These are phyloP conservation scores for Phytopythium cucurbitacearum DNA, from an alignment of 352 stramenopile species.

Conservation along the genomic window DNA sequence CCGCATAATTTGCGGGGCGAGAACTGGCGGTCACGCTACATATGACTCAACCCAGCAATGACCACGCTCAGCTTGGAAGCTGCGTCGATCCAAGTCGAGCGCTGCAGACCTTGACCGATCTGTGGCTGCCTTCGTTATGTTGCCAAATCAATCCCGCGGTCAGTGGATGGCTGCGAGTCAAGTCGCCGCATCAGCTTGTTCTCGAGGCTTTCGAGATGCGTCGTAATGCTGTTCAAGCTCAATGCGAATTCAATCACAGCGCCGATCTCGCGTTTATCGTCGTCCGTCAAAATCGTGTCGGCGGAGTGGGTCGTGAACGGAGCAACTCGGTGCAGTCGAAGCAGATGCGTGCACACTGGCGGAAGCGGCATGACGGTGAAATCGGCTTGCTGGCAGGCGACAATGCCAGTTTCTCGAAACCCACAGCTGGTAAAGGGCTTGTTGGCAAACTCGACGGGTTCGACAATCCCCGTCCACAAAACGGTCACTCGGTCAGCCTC, in stretches of 20 bases:
- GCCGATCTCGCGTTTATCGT: conserved; percentile 15
- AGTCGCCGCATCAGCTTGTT: conserved; percentile 20
- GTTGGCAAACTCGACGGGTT: conserved; percentile 44
- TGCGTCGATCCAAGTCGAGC: too few species aligned
- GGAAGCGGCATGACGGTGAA: conserved; percentile 4
- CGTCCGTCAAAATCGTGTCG: conserved; percentile 18
- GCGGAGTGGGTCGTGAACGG: conserved; percentile 4
- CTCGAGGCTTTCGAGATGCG: conserved; percentile 25
- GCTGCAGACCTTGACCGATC: too few species aligned
- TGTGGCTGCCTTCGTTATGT: too few species aligned
- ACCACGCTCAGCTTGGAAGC: too few species aligned
- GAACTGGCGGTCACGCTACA: too few species aligned
- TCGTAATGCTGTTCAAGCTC: conserved; percentile 23
- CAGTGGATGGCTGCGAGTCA: conserved; percentile 3
- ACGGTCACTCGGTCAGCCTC: conserved; percentile 46
- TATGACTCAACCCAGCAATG: too few species aligned
- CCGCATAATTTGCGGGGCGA: too few species aligned
- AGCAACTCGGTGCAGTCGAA: too few species aligned
- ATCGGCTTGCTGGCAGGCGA: conserved; percentile 24
- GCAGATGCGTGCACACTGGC: too few species aligned
- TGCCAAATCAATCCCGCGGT: neutral
- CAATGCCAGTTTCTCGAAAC: conserved; percentile 39
- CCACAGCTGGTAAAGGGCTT: conserved; percentile 18
- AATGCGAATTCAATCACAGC: conserved; percentile 28
- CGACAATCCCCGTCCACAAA: conserved; percentile 38